Base-by-base conservation (phyloP, 257 asterid species). In the Nicotiana paniculata region DNA sequence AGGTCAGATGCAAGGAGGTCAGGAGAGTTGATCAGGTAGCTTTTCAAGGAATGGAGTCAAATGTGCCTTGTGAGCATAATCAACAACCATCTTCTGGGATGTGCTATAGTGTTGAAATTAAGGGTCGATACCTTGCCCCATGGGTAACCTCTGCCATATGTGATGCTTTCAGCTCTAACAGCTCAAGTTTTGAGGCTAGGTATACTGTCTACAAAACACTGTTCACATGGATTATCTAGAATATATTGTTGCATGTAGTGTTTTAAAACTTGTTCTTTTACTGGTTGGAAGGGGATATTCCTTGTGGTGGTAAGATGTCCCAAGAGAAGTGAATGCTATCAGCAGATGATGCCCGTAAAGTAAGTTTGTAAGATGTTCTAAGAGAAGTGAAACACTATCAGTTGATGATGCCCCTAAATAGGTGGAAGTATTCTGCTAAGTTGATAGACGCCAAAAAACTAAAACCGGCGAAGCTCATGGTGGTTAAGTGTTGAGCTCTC, bases 1-100 rank as follows among this genome's bases (percentile, higher is more conserved):
- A 96, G 99, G 91, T 93, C 77, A 90, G 87, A 87, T 94, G 98
- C 89, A 96, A 92, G 87, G 97, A 94, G 88, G 92, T 94, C 83
- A 91, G 94, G 86, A 90, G 88, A 87, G 89, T 87, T 55, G 93
- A 91, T 84, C 86, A 89, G 77, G 39, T 88, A 85, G 80, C 86
- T 81, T 84, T 87, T 53, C 89, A 86, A 86, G 81, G 57, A 74
- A 85, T 88, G 85, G 93, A 86, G 77, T 83, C 90, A 62, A 82
- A 43, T 77, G 72, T 80, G 80, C 83, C 77, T 77, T 83, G 74
- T 70, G 95, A 87, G 77, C 83, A 86, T 74, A 61, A 77, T 37
- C 86, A 28, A 48, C 87, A 88, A 78, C 90, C 93, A 83, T 89
- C 91, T 77, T 80, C 88, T 77, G 95, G 93, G 82, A 90, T 94